These are phyloP conservation scores for Metschnikowia lunata DNA, from an alignment of 805 yeast species.

Conservation along the genomic window DNA sequence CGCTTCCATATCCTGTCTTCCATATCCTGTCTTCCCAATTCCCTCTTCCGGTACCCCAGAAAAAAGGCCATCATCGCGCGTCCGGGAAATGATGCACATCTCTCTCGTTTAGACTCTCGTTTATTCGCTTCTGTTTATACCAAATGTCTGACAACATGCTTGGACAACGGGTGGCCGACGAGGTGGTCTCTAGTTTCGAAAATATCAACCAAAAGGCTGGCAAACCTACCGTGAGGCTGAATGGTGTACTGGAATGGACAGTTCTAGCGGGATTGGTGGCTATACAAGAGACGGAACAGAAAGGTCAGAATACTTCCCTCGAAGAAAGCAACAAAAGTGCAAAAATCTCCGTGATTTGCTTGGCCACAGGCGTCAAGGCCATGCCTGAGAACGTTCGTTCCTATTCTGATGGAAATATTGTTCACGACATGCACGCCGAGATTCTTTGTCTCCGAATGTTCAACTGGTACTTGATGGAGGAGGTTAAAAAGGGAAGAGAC, in stretches of 20 bases:
- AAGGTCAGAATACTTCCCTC: too few relatives aligned
- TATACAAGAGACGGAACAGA: constrained; percentile 18
- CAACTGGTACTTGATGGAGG: constrained; percentile 55
- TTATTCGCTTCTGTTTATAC: neutral
- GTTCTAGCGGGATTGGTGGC: constrained; percentile 69
- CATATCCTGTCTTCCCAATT: too few relatives aligned
- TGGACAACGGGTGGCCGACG: constrained; percentile 20
- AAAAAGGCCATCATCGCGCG: too few relatives aligned
- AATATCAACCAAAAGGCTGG: constrained; percentile 37
- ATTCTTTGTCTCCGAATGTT: constrained; percentile 67
- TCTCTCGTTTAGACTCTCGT: too few relatives aligned
- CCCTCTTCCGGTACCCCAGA: too few relatives aligned
- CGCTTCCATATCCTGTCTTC: too few relatives aligned
- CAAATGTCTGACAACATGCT: neutral
- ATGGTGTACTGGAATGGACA: constrained; percentile 77
- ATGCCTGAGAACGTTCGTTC: constrained; percentile 50
- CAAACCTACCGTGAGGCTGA: constrained; percentile 57
- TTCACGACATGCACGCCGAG: constrained; percentile 94
- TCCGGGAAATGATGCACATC: too few relatives aligned
- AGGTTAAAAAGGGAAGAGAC: constrained; percentile 19
- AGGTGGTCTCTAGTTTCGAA: constrained; percentile 27
- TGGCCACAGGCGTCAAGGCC: constrained; percentile 84
- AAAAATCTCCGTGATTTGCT: constrained; percentile 35
- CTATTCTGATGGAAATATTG: constrained; percentile 50
- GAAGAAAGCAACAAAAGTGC: constrained; percentile 12